These are phyloP conservation scores for Penicillium bovifimosum DNA, from an alignment of 495 filamentous ascomycete species.

Conservation along the genomic window DNA sequence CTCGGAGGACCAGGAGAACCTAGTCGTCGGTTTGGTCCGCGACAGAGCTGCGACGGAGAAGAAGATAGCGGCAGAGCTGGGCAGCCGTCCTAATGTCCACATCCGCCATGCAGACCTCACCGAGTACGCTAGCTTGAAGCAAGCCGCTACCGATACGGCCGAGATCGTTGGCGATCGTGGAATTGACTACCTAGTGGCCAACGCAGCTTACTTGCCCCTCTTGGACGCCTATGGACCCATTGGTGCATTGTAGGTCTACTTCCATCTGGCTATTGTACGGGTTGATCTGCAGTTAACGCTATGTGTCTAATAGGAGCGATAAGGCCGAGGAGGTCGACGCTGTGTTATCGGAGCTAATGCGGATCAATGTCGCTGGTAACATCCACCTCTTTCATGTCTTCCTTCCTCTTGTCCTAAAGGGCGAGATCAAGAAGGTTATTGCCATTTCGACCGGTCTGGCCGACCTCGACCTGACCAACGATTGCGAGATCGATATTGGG, in stretches of 20 bases:
- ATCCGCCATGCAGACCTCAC: no score
- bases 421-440: conserved; percentile 50
- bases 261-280: background rate
- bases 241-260: background rate
- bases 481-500: conserved; percentile 19
- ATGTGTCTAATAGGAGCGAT: background rate
- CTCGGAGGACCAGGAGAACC: conserved; percentile 31
- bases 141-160: background rate
- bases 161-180: background rate
- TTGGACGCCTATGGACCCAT: background rate
- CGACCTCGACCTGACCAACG: conserved; percentile 40
- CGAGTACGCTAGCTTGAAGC: no score
- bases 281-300: background rate
- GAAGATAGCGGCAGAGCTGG: conserved; percentile 2
- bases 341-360: background rate
- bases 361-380: conserved; percentile 21
- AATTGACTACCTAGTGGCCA: background rate
- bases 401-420: conserved; percentile 46
- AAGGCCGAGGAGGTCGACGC: background rate
- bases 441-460: conserved; percentile 45
- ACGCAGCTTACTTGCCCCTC: background rate
- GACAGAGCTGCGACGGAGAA: conserved; percentile 30
- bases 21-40: conserved; percentile 41
- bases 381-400: conserved; percentile 29
- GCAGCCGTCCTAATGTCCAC: no score